phyloP scores from a whole-genome alignment of 1,139 yeast genomes.

The Debaryomycetaceae sp. region DNA sequence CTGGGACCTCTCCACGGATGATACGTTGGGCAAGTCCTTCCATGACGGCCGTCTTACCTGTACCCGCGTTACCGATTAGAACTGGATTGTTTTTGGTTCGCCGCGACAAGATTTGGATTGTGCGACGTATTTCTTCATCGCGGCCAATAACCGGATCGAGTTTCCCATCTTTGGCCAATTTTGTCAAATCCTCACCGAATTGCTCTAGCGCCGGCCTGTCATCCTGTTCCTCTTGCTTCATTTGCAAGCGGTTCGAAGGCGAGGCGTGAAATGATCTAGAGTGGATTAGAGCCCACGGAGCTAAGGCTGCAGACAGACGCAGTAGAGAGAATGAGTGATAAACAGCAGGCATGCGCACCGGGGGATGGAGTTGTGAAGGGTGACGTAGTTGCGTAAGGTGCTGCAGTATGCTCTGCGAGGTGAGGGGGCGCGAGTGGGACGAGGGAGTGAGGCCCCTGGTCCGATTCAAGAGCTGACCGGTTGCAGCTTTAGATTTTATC shows the following conservation, averaged over 20 bases:
- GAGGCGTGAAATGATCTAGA: slow-evolving; percentile 10
- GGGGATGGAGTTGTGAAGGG: not conserved
- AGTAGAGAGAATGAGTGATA: not conserved
- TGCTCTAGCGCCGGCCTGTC: slow-evolving; percentile 73
- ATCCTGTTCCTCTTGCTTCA: slow-evolving; percentile 37
- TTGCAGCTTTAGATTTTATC: too few relatives aligned
- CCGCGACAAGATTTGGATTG: slow-evolving; percentile 83
- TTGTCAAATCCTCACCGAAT: slow-evolving; percentile 81
- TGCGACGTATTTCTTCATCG: slow-evolving; percentile 87
- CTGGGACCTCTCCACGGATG: slow-evolving; percentile 87
- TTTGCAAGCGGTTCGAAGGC: slow-evolving; percentile 14
- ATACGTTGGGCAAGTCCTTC: slow-evolving; percentile 95
- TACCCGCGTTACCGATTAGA: slow-evolving; percentile 90
- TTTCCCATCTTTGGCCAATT: slow-evolving; percentile 79
- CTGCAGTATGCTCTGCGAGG: too few relatives aligned
- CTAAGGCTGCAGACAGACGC: not conserved
- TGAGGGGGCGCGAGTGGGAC: too few relatives aligned
- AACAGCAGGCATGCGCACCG: not conserved
- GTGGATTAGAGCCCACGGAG: not conserved
- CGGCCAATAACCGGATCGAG: slow-evolving; percentile 95
- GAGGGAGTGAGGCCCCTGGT: too few relatives aligned
- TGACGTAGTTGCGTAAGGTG: not conserved
- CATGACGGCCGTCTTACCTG: slow-evolving; percentile 94
- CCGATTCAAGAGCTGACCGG: too few relatives aligned
- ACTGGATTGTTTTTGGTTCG: slow-evolving; percentile 94